Percentiles rank a stretch among this genome's conserved stretches.
Evolutionary conservation across 2,329 filamentous ascomycete species (phyloP).

Genomic region (Periconia digitata): DNA sequence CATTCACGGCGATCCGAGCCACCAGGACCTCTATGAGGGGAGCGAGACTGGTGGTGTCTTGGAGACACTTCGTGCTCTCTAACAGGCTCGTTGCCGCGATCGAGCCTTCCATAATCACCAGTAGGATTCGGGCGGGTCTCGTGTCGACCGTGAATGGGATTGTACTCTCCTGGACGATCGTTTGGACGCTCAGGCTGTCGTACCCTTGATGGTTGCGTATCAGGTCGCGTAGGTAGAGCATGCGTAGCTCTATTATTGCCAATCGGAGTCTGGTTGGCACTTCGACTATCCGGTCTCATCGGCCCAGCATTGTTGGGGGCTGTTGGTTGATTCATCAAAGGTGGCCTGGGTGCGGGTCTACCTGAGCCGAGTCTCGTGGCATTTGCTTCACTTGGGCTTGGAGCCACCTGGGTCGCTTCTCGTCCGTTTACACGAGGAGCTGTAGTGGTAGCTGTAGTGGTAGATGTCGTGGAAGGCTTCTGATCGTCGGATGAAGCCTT

Average conservation of each 20-base stretch:
- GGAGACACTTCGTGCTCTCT: conserved; percentile 47
- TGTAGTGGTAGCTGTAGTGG: conserved; percentile 15
- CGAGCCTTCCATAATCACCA: conserved; percentile 48
- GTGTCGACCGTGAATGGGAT: conserved; percentile 27
- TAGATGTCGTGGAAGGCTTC: conserved; percentile 14
- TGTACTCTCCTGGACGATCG: conserved; percentile 33
- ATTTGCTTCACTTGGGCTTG: conserved; percentile 7
- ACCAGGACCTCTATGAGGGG: conserved; percentile 35
- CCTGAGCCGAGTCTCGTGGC: conserved; percentile 4
- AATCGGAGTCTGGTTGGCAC: conserved; percentile 27
- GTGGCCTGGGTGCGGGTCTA: conserved; percentile 17
- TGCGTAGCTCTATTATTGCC: conserved; percentile 35
- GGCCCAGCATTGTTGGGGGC: conserved; percentile 24
- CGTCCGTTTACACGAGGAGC: conserved; percentile 21
- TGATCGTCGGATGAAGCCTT: conserved; percentile 15
- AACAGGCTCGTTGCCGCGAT: conserved; percentile 43
- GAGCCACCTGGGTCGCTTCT: conserved; percentile 13
- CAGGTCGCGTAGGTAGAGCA: conserved; percentile 60
- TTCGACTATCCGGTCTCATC: conserved; percentile 35
- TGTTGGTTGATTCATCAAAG: conserved; percentile 12
- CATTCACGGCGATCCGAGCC: conserved; percentile 36
- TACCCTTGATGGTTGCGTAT: conserved; percentile 56
- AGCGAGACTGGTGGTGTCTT: conserved; percentile 41
- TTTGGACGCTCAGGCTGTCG: conserved; percentile 33
- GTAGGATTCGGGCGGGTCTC: conserved; percentile 36